phyloP scores from a whole-genome alignment of 2,329 filamentous ascomycete species.

The Aspergillus quadrilineatus region DNA sequence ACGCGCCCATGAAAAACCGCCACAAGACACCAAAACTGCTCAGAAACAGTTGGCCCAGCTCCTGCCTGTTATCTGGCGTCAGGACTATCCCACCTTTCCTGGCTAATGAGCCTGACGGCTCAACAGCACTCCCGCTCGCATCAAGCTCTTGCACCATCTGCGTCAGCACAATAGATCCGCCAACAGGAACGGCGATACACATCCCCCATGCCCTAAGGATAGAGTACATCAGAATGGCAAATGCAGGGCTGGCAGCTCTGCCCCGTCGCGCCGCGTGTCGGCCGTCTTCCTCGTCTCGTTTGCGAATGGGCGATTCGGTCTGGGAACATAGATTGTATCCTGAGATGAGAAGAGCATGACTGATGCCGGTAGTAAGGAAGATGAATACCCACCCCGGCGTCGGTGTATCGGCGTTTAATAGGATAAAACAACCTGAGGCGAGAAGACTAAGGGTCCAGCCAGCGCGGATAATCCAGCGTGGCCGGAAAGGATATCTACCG shows the following conservation, averaged over 20 bases:
- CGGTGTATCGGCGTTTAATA: conserved; percentile 36
- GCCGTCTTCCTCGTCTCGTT: neutral
- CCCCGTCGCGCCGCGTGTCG: neutral
- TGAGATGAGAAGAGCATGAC: conserved; percentile 44
- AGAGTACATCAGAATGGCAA: conserved; percentile 39
- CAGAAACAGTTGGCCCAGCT: conserved; percentile 18
- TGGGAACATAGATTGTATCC: conserved; percentile 40
- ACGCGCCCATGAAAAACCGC: conserved; percentile 27
- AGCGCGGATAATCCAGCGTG: conserved; percentile 44
- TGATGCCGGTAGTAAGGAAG: conserved; percentile 42
- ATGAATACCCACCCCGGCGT: conserved; percentile 38
- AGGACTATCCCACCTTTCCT: conserved; percentile 15
- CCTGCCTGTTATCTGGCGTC: conserved; percentile 21
- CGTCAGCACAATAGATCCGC: conserved; percentile 44
- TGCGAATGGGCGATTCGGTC: conserved; percentile 18
- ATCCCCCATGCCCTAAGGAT: conserved; percentile 46
- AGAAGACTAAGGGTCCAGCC: conserved; percentile 44
- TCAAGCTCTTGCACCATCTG: conserved; percentile 32
- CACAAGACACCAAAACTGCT: conserved; percentile 27
- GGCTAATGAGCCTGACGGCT: conserved; percentile 5
- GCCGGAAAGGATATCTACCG: conserved; percentile 15
- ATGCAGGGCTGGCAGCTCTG: conserved; percentile 4
- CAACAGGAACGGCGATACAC: conserved; percentile 45
- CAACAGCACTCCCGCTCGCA: conserved; percentile 9
- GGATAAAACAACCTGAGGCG: conserved; percentile 38